phyloP scores from a whole-genome alignment of 164 flowering plant genomes.

The Stephania yunnanensis region DNA sequence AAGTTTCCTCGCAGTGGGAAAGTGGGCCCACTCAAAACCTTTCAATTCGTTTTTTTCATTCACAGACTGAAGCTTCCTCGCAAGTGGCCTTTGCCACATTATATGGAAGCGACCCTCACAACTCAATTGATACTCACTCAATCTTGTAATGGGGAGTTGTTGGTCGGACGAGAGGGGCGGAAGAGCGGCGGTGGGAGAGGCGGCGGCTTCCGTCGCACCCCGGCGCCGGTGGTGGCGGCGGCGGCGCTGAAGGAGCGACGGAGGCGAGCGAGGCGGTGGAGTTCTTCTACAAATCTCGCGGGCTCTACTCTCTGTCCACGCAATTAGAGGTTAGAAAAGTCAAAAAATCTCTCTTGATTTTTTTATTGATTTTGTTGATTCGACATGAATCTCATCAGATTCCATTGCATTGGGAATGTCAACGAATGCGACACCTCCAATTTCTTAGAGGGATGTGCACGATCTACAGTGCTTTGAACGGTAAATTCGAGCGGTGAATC shows the following conservation, averaged over 20 bases:
- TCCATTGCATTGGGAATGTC: too few species aligned
- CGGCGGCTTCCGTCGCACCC: not conserved
- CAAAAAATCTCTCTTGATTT: not conserved
- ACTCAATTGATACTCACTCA: too few species aligned
- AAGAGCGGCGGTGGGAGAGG: constrained; percentile 3
- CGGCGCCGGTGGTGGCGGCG: not conserved
- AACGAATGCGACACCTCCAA: too few species aligned
- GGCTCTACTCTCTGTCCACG: constrained; percentile 29
- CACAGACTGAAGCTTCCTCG: too few species aligned
- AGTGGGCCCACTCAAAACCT: not conserved
- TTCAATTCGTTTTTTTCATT: too few species aligned
- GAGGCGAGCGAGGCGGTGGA: constrained; percentile 39
- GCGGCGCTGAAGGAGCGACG: not conserved
- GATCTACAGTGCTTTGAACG: too few species aligned
- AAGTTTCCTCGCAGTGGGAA: not conserved
- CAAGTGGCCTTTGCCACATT: too few species aligned
- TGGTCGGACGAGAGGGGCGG: constrained; percentile 16
- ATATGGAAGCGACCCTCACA: not conserved
- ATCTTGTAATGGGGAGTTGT: constrained; percentile 6
- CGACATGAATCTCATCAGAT: not conserved
- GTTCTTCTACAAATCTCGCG: constrained; percentile 38
- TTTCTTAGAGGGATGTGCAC: too few species aligned
- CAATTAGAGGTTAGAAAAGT: constrained; percentile 18
- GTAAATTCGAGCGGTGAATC: too few species aligned
- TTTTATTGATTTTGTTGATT: too few species aligned